Percentiles rank a stretch among this genome's conserved stretches.
phyloP scores from a whole-genome alignment of 176 grass and related monocot species.

The Stipa capillata region DNA sequence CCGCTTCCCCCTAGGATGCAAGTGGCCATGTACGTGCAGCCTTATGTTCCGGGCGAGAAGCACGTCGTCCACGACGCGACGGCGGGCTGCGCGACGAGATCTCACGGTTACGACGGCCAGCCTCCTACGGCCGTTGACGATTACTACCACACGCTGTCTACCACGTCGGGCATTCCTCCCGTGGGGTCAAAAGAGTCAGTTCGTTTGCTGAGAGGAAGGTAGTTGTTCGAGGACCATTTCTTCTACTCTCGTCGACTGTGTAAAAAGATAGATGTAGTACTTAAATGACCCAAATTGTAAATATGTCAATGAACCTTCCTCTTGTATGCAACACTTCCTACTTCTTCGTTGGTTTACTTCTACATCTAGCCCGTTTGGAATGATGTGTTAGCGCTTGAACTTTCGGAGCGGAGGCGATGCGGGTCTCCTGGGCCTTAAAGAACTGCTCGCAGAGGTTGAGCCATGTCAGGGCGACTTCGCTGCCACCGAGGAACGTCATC shows the following conservation, averaged over 20 bases:
- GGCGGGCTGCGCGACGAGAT: not conserved
- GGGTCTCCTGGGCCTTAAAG: no score
- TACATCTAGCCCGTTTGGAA: no score
- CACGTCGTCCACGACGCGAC: not conserved
- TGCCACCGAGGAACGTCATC: no score
- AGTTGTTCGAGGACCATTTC: not conserved
- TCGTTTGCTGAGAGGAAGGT: not conserved
- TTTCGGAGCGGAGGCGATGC: no score
- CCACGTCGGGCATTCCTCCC: not conserved
- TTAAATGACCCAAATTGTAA: no score
- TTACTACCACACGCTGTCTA: not conserved
- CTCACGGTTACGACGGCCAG: not conserved
- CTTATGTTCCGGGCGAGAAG: not conserved
- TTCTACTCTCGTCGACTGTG: not conserved
- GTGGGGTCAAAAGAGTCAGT: not conserved
- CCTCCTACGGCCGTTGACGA: not conserved
- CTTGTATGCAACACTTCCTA: no score
- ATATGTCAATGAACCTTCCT: no score
- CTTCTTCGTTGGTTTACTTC: no score
- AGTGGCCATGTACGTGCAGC: conserved; percentile 19
- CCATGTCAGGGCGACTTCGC: no score
- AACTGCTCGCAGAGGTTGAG: no score
- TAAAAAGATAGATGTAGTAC: not conserved
- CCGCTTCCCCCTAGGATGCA: conserved; percentile 42
- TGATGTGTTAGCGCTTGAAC: no score